Evolutionary conservation across 176 grass and related monocot species (phyloP), one percentile per base, ranked within the genome.

Genomic region (Oryza meridionalis): DNA sequence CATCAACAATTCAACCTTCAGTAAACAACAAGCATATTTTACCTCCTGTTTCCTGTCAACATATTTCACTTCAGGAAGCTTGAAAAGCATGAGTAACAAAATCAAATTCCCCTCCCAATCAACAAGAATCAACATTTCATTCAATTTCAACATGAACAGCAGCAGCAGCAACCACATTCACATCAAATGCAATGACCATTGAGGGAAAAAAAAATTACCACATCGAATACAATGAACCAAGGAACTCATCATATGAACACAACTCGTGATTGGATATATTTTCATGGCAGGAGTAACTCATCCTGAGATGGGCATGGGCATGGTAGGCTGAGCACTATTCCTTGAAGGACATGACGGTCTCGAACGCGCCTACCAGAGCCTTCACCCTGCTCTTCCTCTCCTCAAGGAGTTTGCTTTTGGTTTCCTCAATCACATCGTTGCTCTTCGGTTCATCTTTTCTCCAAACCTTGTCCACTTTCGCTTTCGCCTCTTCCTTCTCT

Each of bases 381-480:
- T 87, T 88, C n/a, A 96, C 91, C 81, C 92, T 91, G 88, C 89
- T 96, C 81, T 88, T 91, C 79, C 94, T 91, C 91, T 82, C 80
- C 82, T 68, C 89, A 21, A 96, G 70, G 15, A 96, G 94, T 77
- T 93, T 96, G 81, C 71, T 91, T 73, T 90, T 92, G 29, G 88
- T 77, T 72, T 91, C 84, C 74, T 93, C 94, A 32, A 96, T 91
- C 37, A 90, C 50, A 5, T 92, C 86, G 32, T 96, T 96, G 49
- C 86, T 83, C 55, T 81, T 93, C 3, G 76, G 76, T n/a, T 79
- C 90, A 31, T 89, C 87, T 70, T 89, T 89, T 76, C 73, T 89
- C 84, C 87, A 84, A 29, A 47, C 16, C 66, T 46, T 81, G 64
- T 87, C 78, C 6, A 2, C 73, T 80, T 77, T 86, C 7, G 5